These are phyloP conservation scores for Heterobasidion occidentale DNA, from an alignment of 1,284 basidiomycete genomes.

Conservation along the genomic window DNA sequence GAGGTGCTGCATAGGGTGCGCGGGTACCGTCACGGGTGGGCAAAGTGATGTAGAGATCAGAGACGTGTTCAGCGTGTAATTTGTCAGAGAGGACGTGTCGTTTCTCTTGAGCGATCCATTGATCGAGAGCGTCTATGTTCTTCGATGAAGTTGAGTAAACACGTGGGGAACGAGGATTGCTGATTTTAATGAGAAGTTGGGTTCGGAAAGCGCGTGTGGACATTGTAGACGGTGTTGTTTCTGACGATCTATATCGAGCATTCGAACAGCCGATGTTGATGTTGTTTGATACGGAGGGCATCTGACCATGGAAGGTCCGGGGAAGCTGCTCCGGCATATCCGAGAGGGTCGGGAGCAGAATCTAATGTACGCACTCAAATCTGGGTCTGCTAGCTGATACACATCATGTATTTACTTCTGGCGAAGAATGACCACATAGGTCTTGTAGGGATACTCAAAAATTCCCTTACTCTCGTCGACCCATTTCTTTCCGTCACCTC, in stretches of 20 bases:
- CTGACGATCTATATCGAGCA: too few relatives aligned
- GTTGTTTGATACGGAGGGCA: too few relatives aligned
- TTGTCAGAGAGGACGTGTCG: slow-evolving; percentile 34
- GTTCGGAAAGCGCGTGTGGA: too few relatives aligned
- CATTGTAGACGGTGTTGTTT: too few relatives aligned
- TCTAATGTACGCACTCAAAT: too few relatives aligned
- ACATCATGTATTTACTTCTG: slow-evolving; percentile 23
- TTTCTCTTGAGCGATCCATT: slow-evolving; percentile 42
- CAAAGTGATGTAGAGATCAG: slow-evolving; percentile 58
- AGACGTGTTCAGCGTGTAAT: slow-evolving; percentile 42
- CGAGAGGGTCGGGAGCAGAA: too few relatives aligned
- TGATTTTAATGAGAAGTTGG: neutral
- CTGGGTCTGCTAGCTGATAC: neutral
- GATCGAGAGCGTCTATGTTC: slow-evolving; percentile 27
- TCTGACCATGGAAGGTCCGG: too few relatives aligned
- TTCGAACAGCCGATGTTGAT: too few relatives aligned
- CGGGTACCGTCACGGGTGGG: slow-evolving; percentile 59
- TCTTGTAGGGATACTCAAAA: slow-evolving; percentile 51
- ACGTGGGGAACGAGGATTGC: neutral
- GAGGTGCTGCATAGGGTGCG: slow-evolving; percentile 31
- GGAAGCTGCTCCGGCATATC: too few relatives aligned
- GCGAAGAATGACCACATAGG: slow-evolving; percentile 31
- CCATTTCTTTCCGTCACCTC: slow-evolving; percentile 37
- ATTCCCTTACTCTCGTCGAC: slow-evolving; percentile 37
- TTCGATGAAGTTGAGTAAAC: neutral